phyloP scores from a whole-genome alignment of 1,284 basidiomycete species.

The Coniophora puteana region DNA sequence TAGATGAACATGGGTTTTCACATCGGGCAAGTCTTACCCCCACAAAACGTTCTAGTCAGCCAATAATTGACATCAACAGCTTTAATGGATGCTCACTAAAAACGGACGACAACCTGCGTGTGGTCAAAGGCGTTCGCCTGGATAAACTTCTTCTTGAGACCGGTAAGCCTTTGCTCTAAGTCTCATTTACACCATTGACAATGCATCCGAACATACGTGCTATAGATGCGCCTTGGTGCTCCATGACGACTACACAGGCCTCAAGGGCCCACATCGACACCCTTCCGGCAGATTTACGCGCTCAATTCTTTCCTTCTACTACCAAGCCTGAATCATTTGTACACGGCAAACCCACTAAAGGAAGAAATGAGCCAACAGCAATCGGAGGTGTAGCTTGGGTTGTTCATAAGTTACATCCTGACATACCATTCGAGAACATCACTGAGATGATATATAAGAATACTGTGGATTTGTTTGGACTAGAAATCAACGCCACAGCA shows the following conservation, averaged over 20 bases:
- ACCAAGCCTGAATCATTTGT: constrained; percentile 70
- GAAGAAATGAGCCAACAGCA: constrained; percentile 77
- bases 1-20: constrained; percentile 73
- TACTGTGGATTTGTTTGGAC: constrained; percentile 58
- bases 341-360: constrained; percentile 68
- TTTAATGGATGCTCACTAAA: constrained; percentile 87
- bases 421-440: constrained; percentile 54
- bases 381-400: constrained; percentile 80
- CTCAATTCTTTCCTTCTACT: constrained; percentile 50
- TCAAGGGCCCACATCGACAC: constrained; percentile 56
- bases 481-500: too few relatives aligned
- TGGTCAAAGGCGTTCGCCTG: constrained; percentile 57
- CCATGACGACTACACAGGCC: constrained; percentile 74
- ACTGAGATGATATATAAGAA: constrained; percentile 65
- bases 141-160: constrained; percentile 80
- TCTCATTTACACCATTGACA: not conserved
- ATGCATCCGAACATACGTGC: constrained; percentile 3
- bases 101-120: constrained; percentile 67
- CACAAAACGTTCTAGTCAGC: not conserved
- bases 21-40: constrained; percentile 38
- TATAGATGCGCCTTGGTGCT: constrained; percentile 83
- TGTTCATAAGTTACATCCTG: constrained; percentile 55
- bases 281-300: constrained; percentile 46
- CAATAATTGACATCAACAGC: constrained; percentile 29
- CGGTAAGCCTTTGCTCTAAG: constrained; percentile 37